phyloP scores from a whole-genome alignment of 768 basidiomycete genomes.

The Xerocomus brunneocitrinus region DNA sequence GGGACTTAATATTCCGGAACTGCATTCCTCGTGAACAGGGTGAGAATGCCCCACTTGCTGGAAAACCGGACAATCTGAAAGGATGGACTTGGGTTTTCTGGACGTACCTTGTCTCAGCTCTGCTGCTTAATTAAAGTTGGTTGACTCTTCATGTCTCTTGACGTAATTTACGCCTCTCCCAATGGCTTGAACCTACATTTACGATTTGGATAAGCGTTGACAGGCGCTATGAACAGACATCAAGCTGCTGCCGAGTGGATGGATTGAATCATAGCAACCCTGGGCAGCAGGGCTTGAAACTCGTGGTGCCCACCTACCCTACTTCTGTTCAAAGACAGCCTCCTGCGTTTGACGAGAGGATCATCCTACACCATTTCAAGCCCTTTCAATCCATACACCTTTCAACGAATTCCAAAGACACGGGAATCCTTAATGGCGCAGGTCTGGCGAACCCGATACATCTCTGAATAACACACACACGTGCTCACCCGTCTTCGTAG shows the following conservation, averaged over 20 bases:
- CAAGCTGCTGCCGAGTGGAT: background rate
- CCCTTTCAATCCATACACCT: background rate
- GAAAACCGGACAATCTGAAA: background rate
- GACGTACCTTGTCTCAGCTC: constrained; percentile 13
- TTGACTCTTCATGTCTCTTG: background rate
- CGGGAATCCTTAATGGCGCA: background rate
- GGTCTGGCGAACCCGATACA: constrained; percentile 4
- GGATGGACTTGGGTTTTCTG: constrained; percentile 13
- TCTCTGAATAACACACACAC: background rate
- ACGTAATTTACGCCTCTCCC: background rate
- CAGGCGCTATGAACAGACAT: background rate
- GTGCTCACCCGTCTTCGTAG: constrained; percentile 8
- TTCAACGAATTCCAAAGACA: background rate
- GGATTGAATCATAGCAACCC: background rate
- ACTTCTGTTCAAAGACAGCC: background rate
- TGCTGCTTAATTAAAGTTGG: background rate
- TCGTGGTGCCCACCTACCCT: background rate
- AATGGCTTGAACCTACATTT: background rate
- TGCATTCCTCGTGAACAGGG: constrained; percentile 6
- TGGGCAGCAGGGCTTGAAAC: background rate
- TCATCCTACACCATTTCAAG: background rate
- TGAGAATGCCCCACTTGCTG: background rate
- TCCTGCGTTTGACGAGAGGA: background rate
- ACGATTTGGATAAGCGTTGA: background rate
- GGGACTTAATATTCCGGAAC: constrained; percentile 22